phyloP scores from a whole-genome alignment of 2,329 filamentous ascomycete species.

The Stagonosporopsis vannaccii region DNA sequence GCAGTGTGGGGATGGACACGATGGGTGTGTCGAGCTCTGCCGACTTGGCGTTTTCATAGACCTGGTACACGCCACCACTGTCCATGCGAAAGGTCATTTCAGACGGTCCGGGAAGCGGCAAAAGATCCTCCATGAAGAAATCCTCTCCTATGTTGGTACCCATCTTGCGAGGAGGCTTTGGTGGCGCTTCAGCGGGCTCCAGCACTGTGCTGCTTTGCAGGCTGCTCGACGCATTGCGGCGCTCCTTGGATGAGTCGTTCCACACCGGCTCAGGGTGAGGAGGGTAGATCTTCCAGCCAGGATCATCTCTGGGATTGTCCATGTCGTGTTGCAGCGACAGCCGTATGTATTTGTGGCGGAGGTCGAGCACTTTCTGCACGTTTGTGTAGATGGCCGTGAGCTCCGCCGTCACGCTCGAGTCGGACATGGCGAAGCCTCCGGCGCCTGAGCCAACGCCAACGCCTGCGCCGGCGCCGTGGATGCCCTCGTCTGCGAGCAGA shows the following conservation, averaged over 20 bases:
- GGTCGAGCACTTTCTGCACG: slow-evolving; percentile 86
- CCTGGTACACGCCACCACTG: slow-evolving; percentile 86
- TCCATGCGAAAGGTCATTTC: slow-evolving; percentile 82
- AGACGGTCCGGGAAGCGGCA: slow-evolving; percentile 74
- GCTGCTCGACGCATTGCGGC: slow-evolving; percentile 47
- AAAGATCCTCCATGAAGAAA: slow-evolving; percentile 80
- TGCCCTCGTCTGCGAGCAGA: slow-evolving; percentile 61
- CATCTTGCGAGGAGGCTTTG: slow-evolving; percentile 73
- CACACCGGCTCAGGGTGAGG: slow-evolving; percentile 91
- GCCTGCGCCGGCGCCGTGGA: slow-evolving; percentile 65
- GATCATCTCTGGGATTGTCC: slow-evolving; percentile 88
- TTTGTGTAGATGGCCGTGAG: slow-evolving; percentile 86
- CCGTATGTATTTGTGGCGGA: slow-evolving; percentile 86
- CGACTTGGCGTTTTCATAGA: slow-evolving; percentile 75
- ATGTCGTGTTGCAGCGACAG: slow-evolving; percentile 81
- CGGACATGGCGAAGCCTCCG: slow-evolving; percentile 72
- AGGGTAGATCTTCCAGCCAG: slow-evolving; percentile 87
- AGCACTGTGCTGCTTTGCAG: slow-evolving; percentile 49
- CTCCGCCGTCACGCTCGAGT: slow-evolving; percentile 83
- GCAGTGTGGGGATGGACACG: slow-evolving; percentile 85
- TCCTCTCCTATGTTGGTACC: slow-evolving; percentile 92
- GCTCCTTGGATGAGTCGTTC: slow-evolving; percentile 66
- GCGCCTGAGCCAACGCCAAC: slow-evolving; percentile 67
- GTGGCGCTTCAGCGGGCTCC: slow-evolving; percentile 40
- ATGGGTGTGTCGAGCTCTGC: slow-evolving; percentile 71